Evolutionary conservation across 345 rosid species (phyloP).

Genomic region (Eucalyptus shirleyi): DNA sequence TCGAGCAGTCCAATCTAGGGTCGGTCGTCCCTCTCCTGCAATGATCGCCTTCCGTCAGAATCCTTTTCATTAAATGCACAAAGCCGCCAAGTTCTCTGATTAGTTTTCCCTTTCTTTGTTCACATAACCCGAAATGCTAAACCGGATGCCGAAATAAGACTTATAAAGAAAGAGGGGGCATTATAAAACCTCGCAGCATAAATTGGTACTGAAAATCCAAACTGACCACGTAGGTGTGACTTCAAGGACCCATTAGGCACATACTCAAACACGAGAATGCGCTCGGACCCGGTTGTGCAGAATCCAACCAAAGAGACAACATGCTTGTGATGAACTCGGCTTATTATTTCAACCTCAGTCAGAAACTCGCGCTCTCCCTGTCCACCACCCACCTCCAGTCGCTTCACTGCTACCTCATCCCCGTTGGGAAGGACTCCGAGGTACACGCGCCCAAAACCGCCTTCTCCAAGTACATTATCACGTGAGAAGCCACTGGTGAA

Average conservation of each 20-base stretch:
- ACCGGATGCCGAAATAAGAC: too few species aligned
- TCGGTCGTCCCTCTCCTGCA: too few species aligned
- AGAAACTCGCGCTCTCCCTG: conserved; percentile 23
- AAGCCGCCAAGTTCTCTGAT: too few species aligned
- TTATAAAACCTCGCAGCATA: too few species aligned
- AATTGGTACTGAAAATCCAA: too few species aligned
- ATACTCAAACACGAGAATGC: not conserved
- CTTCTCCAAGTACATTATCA: conserved; percentile 26
- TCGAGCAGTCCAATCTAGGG: fast-evolving
- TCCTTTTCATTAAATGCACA: too few species aligned
- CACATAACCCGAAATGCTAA: too few species aligned
- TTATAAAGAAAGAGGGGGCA: too few species aligned
- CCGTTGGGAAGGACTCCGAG: conserved; percentile 22
- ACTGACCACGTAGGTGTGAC: too few species aligned
- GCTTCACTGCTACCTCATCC: conserved; percentile 32
- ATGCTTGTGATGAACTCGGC: conserved; percentile 31
- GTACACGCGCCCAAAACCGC: conserved; percentile 31
- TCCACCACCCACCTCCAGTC: conserved; percentile 13
- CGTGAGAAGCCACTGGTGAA: conserved; percentile 5
- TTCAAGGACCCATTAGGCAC: too few species aligned
- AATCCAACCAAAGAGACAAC: conserved; percentile 34
- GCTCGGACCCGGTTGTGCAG: conserved; percentile 14
- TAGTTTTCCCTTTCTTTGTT: too few species aligned
- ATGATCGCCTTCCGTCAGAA: fast-evolving
- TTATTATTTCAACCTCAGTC: conserved; percentile 12